A percentile compares a stretch with the other conserved stretches of the same genome.
Conservation (phyloP, 371 early-diverging fungal species). For the Rhizomucor miehei region DNA sequence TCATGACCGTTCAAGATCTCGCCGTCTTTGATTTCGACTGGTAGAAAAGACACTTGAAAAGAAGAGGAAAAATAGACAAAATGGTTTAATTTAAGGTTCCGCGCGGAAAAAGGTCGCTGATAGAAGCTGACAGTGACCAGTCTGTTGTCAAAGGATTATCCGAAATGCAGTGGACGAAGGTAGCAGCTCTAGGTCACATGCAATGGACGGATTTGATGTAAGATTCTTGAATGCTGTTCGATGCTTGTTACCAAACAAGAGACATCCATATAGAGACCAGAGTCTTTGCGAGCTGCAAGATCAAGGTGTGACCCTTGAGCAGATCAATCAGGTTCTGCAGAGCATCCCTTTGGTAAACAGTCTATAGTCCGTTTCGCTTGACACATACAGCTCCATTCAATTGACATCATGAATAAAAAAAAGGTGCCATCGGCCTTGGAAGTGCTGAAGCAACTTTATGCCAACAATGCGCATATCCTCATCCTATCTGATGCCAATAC, state of each 20-base stretch:
- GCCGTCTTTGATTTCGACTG: slow-evolving; percentile 79
- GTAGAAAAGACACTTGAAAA: slow-evolving; percentile 32
- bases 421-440: slow-evolving; percentile 57
- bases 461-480: slow-evolving; percentile 51
- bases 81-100: not conserved
- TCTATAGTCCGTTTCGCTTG: not conserved
- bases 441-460: slow-evolving; percentile 43
- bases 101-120: slow-evolving; percentile 52
- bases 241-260: not conserved
- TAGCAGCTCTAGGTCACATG: slow-evolving; percentile 17
- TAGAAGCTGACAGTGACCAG: slow-evolving; percentile 71
- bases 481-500: slow-evolving; percentile 78
- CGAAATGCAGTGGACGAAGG: slow-evolving; percentile 29
- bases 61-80: not conserved
- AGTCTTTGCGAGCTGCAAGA: slow-evolving; percentile 55
- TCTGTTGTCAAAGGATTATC: slow-evolving; percentile 55
- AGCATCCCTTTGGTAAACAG: slow-evolving; percentile 63
- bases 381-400: not conserved
- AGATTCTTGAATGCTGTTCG: no score
- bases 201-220: slow-evolving; percentile 79
- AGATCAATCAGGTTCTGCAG: slow-evolving; percentile 47
- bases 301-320: slow-evolving; percentile 42
- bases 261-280: slow-evolving; percentile 28
- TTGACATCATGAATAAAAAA: not conserved
- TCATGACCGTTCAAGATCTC: slow-evolving; percentile 23